Conservation (phyloP, 192 early-diverging fungal species). For the Paraglomus brasilianum region DNA sequence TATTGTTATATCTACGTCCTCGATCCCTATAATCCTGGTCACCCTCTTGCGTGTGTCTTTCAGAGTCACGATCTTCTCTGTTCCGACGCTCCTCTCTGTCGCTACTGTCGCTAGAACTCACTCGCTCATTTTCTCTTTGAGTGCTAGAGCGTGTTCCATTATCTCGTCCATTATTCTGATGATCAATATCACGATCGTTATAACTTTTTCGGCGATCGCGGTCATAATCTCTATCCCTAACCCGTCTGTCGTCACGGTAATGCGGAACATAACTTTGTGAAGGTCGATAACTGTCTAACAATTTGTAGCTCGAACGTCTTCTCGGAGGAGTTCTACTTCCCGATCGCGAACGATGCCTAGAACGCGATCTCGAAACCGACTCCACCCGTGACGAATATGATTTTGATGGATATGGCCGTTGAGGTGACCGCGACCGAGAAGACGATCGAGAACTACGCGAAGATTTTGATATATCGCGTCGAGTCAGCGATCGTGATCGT, state of each 20-base stretch:
- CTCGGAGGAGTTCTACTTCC: background rate
- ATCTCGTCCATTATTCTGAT: constrained; percentile 18
- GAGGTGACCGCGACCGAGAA: constrained; percentile 31
- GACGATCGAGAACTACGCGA: constrained; percentile 18
- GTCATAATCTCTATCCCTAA: background rate
- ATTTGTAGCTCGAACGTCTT: background rate
- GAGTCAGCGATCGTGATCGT: background rate
- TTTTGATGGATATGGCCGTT: background rate
- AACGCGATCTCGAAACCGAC: background rate
- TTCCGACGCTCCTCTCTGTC: constrained; percentile 2
- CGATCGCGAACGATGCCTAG: background rate
- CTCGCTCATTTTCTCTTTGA: constrained; percentile 14
- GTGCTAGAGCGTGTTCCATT: constrained; percentile 9
- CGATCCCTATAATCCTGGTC: constrained; percentile 28
- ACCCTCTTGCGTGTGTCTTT: constrained; percentile 16
- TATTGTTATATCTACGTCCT: constrained; percentile 33
- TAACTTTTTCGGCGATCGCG: constrained; percentile 2
- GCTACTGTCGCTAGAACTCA: background rate
- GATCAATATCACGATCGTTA: background rate
- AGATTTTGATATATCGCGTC: background rate
- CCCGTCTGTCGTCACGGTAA: background rate
- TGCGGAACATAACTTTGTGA: constrained; percentile 12
- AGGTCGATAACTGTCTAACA: constrained; percentile 22
- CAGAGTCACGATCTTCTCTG: background rate
- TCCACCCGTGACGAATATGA: background rate